Base-by-base conservation (phyloP, 768 basidiomycete species). In the Phlebiopsis gigantea region DNA sequence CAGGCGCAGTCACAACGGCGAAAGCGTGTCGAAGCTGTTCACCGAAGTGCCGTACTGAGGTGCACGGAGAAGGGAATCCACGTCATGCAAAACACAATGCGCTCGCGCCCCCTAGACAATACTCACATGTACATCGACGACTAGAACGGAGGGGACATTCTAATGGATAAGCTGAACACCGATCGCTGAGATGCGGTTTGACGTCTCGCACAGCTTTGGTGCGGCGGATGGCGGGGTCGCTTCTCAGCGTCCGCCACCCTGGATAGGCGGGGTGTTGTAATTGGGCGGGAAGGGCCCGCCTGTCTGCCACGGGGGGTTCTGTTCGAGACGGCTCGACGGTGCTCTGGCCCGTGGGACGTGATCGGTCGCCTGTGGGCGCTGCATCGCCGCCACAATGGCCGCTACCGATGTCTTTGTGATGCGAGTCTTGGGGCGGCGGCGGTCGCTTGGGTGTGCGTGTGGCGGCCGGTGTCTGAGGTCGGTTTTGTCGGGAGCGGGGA, bases 1-100 rank as follows among this genome's bases (percentile, higher is more conserved):
- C 58, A 78, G 96, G 63, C 81, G 96, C 60, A 95, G 91, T 65
- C 96, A 98, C 71, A 98, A 97, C 66, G 96, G 96, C n/a, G 92
- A 94, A 73, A 90, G 89, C 73, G 87, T 93, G 61, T 89, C 87
- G 59, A 90, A 88, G 76, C 74, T 93, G 62, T 93, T 93, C 73
- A 82, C 92, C 66, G 90, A 93, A 71, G 89, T 93, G 64, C 90
- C 90, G 63, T 93, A 90, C 72, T 92, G 82, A 77, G 62, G 54
- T 26, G 28, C 52, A 43, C 46, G 34, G 26, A 14, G 29, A 24
- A 43, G 28, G 49, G 30, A 46, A 48, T 41, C 14, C 28, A 51
- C 30, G 41, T 24, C 34, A 42, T 43, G 51, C 22, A 42, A 34
- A 12, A 31, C 25, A 29, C 47, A 48, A 48, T 48, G 47, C 30